These are phyloP conservation scores for Glarea lozoyensis DNA, from an alignment of 495 filamentous ascomycete genomes.

Conservation along the genomic window DNA sequence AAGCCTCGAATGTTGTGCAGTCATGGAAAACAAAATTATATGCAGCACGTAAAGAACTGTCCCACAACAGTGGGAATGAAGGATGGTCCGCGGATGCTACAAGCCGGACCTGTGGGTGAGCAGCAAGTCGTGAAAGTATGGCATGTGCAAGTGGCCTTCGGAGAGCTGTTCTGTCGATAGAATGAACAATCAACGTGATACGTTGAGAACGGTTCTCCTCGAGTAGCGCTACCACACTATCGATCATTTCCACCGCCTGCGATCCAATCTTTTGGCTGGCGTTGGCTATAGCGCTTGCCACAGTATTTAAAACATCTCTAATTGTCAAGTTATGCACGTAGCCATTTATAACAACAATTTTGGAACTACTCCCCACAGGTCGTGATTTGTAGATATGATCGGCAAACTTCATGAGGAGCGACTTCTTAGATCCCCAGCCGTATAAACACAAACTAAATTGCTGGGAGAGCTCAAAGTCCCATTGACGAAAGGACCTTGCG, in stretches of 20 bases:
- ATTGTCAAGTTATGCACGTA: constrained; percentile 69
- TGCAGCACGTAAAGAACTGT: constrained; percentile 64
- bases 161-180: constrained; percentile 70
- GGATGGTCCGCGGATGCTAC: constrained; percentile 80
- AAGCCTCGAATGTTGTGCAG: constrained; percentile 78
- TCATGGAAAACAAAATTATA: constrained; percentile 90
- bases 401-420: constrained; percentile 69
- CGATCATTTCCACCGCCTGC: constrained; percentile 51
- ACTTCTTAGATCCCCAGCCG: constrained; percentile 83
- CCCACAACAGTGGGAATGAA: constrained; percentile 83
- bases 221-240: constrained; percentile 52
- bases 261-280: constrained; percentile 36
- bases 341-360: constrained; percentile 82
- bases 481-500: constrained; percentile 75
- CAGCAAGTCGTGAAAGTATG: constrained; percentile 65
- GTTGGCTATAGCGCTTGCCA: constrained; percentile 58
- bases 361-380: constrained; percentile 27
- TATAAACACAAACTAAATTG: constrained; percentile 88
- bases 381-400: constrained; percentile 48
- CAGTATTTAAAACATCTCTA: constrained; percentile 66
- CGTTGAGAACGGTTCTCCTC: constrained; percentile 31
- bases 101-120: constrained; percentile 64
- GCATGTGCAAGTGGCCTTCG: constrained; percentile 61
- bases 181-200: constrained; percentile 73
- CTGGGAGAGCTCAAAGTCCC: constrained; percentile 83